phyloP scores from a whole-genome alignment of 352 stramenopile genomes.

The Aphanomyces stellatus region DNA sequence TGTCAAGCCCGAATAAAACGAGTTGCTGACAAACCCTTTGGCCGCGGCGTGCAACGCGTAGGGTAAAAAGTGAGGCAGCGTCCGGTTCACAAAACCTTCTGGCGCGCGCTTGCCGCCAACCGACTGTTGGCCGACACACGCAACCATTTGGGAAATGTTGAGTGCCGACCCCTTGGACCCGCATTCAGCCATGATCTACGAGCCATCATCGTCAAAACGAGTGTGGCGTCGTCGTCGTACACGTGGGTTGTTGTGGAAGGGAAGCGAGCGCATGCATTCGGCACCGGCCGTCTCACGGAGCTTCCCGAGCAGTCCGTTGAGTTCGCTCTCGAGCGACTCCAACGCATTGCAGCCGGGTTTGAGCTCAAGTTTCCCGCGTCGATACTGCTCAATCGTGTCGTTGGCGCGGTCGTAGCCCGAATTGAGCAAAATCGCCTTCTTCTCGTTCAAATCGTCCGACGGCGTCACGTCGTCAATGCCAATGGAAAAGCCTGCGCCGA shows the following conservation, averaged over 20 bases:
- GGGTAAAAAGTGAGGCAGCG: constrained; percentile 94
- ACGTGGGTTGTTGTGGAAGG: constrained; percentile 95
- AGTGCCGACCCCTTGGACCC: constrained; percentile 98
- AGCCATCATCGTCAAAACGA: neutral
- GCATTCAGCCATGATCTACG: constrained; percentile 97
- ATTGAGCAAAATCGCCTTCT: constrained; percentile 94
- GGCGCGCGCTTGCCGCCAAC: constrained; percentile 97
- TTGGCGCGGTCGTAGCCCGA: constrained; percentile 82
- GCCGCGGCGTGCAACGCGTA: constrained; percentile 91
- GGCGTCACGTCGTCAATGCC: constrained; percentile 99
- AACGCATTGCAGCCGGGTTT: constrained; percentile 95
- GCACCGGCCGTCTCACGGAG: constrained; percentile 96
- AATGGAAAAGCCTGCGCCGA: constrained; percentile 92
- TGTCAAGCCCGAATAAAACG: constrained; percentile 97
- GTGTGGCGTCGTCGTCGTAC: neutral
- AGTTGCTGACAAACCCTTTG: constrained; percentile 99
- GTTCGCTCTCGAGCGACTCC: constrained; percentile 97
- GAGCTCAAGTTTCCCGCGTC: constrained; percentile 90
- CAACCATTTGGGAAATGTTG: constrained; percentile 99
- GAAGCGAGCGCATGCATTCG: constrained; percentile 95
- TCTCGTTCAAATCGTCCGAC: constrained; percentile 85
- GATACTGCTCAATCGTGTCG: constrained; percentile 90
- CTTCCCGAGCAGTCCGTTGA: constrained; percentile 97
- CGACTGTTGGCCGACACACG: constrained; percentile 98
- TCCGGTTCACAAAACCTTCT: constrained; percentile 98